Conservation (phyloP, 441 rosid species). For the Jatropha multifida region DNA sequence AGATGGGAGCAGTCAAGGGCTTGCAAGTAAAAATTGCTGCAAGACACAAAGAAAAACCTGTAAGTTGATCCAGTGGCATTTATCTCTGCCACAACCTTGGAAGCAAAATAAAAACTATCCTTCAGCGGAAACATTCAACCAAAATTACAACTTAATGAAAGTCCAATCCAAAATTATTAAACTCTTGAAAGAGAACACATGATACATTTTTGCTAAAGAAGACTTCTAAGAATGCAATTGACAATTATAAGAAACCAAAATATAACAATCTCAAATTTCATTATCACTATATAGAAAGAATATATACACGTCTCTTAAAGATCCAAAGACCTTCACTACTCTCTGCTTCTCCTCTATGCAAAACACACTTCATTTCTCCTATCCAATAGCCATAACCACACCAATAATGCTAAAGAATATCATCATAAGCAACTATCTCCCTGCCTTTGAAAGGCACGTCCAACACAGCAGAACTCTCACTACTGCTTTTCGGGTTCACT, state of each 20-base stretch:
- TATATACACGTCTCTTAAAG: not conserved
- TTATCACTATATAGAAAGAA: not conserved
- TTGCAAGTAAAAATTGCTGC: too few species aligned
- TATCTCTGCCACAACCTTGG: too few species aligned
- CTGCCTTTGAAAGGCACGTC: slow-evolving; percentile 55
- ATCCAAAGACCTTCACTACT: slow-evolving; percentile 7
- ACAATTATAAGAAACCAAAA: not conserved
- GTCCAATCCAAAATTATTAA: not conserved
- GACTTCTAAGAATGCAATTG: not conserved
- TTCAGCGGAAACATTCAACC: too few species aligned
- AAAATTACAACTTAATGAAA: too few species aligned
- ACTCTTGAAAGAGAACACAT: not conserved
- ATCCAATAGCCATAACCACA: not conserved
- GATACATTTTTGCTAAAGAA: not conserved
- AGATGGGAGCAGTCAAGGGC: too few species aligned
- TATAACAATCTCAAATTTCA: not conserved
- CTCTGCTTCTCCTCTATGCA: slow-evolving; percentile 12
- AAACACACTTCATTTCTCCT: not conserved
- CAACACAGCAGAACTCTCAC: slow-evolving; percentile 15
- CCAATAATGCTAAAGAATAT: slow-evolving; percentile 44
- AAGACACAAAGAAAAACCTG: too few species aligned
- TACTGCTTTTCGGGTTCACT: slow-evolving; percentile 52
- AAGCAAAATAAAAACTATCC: too few species aligned
- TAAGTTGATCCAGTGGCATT: too few species aligned
- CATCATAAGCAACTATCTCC: slow-evolving; percentile 76